Evolutionary conservation across 257 asterid genomes (phyloP).

Genomic region (Oldenlandia corymbosa): DNA sequence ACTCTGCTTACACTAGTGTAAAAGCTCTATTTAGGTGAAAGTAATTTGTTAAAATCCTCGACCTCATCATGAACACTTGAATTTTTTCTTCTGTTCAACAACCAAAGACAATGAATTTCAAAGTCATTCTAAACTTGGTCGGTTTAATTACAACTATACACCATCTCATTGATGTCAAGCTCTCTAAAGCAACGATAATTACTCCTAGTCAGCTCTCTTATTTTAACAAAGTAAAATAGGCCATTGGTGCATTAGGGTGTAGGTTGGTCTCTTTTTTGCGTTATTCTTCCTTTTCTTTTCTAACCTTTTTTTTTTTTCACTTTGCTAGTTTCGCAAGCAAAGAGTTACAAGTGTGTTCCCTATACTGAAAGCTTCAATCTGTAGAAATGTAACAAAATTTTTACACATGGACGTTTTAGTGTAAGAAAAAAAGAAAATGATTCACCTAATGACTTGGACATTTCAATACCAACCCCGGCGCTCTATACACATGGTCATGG

Average conservation of each 20-base stretch:
- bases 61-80: slow-evolving; percentile 6
- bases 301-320: background rate
- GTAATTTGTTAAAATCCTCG: slow-evolving; percentile 8
- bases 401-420: background rate
- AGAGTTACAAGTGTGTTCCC: slow-evolving; percentile 13
- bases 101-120: slow-evolving; percentile 15
- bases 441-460: background rate
- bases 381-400: background rate
- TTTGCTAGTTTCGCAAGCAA: slow-evolving; percentile 29
- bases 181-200: background rate
- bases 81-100: slow-evolving; percentile 7
- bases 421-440: background rate
- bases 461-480: background rate
- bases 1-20: too few species aligned
- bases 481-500: background rate
- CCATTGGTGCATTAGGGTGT: too few species aligned
- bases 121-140: slow-evolving; percentile 10
- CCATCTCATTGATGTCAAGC: background rate
- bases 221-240: too few species aligned
- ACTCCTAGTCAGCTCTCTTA: too few species aligned
- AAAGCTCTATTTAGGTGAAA: background rate
- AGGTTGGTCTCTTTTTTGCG: too few species aligned
- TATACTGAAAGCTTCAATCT: background rate
- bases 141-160: background rate
- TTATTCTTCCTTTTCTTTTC: too few species aligned